These are phyloP conservation scores for Tetramitus jugosus DNA, from an alignment of 208 protist species.

Conservation along the genomic window DNA sequence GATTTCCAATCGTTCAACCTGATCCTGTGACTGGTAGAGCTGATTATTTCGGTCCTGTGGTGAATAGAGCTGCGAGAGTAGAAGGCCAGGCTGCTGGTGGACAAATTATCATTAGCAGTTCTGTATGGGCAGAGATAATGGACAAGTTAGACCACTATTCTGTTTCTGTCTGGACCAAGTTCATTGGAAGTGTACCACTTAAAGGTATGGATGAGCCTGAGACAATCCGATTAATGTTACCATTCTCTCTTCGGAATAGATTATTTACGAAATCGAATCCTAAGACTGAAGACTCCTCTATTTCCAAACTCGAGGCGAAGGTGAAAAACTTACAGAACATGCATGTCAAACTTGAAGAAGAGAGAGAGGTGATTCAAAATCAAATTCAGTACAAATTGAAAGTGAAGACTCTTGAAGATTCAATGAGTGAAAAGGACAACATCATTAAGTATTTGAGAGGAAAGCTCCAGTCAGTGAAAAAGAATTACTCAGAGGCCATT, in stretches of 20 bases:
- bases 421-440: conserved; percentile 1
- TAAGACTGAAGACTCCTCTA: not conserved
- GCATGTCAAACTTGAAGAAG: not conserved
- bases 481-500: no score
- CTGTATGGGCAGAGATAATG: conserved; percentile 7
- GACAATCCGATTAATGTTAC: not conserved
- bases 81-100: conserved; percentile 56
- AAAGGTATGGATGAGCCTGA: conserved; percentile 23
- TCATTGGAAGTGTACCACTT: not conserved
- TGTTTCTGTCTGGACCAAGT: not conserved
- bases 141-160: not conserved
- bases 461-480: not conserved
- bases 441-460: not conserved
- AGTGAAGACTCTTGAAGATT: conserved; percentile 3
- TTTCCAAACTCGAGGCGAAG: not conserved
- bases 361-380: not conserved
- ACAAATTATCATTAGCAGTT: conserved; percentile 51
- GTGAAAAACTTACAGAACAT: not conserved
- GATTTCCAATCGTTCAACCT: conserved; percentile 34
- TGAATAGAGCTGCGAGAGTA: conserved; percentile 69
- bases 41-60: conserved; percentile 74
- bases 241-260: not conserved
- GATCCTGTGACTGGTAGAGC: conserved; percentile 41
- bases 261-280: not conserved
- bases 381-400: conserved; percentile 3